Conservation (phyloP, 2,329 filamentous ascomycete species). For the Fusarium mangiferae region DNA sequence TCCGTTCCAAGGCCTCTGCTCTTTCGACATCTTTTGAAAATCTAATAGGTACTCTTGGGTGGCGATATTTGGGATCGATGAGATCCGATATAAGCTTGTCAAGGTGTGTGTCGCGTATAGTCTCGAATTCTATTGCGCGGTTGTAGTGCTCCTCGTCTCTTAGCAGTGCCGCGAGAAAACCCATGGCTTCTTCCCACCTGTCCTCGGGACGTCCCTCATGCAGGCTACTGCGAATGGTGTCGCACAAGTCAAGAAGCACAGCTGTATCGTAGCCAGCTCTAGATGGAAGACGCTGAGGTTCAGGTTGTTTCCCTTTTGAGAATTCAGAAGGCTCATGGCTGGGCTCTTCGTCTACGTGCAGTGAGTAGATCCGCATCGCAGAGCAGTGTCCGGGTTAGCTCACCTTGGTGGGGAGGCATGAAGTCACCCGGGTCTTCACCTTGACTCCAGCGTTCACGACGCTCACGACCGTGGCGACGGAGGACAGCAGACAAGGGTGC, state of each 20-base stretch:
- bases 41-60: constrained; percentile 42
- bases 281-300: neutral
- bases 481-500: constrained; percentile 26
- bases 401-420: constrained; percentile 33
- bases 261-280: constrained; percentile 28
- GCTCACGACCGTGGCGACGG: constrained; percentile 8
- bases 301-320: neutral
- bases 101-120: constrained; percentile 52
- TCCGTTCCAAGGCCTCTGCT: constrained; percentile 53
- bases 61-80: constrained; percentile 45
- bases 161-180: constrained; percentile 53
- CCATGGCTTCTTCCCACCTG: constrained; percentile 50
- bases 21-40: constrained; percentile 50
- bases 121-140: constrained; percentile 52
- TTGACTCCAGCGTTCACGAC: constrained; percentile 15
- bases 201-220: constrained; percentile 47
- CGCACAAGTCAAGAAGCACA: constrained; percentile 52
- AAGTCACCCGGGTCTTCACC: constrained; percentile 28
- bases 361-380: constrained; percentile 20
- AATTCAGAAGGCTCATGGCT: constrained; percentile 14
- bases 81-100: constrained; percentile 59
- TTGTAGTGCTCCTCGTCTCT: constrained; percentile 51
- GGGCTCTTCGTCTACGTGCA: constrained; percentile 26
- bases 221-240: constrained; percentile 54
- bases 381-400: neutral